Conservation (phyloP, 2,329 filamentous ascomycete genomes). For the Aurifilum marmelostoma region DNA sequence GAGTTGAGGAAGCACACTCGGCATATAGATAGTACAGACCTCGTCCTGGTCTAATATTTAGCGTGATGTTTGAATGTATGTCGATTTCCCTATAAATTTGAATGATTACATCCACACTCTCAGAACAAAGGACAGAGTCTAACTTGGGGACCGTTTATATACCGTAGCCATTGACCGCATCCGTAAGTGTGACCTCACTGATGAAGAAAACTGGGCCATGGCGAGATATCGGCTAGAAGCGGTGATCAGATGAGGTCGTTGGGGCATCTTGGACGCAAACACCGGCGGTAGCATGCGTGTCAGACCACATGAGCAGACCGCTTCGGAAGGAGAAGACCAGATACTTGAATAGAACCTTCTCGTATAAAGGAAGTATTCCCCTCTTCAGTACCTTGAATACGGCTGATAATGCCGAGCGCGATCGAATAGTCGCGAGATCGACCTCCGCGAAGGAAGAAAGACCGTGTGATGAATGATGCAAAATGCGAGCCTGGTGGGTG, state of each 20-base stretch:
- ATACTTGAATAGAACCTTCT: conserved; percentile 5
- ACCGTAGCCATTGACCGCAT: too few relatives aligned
- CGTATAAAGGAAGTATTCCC: too few relatives aligned
- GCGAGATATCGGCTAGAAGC: conserved; percentile 14
- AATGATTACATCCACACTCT: not conserved
- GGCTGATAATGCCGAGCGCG: not conserved
- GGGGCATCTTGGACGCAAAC: not conserved
- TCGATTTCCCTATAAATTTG: too few relatives aligned
- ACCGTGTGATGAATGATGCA: not conserved
- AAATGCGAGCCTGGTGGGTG: not conserved
- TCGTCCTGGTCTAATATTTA: not conserved
- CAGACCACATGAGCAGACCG: conserved; percentile 17
- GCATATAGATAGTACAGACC: not conserved
- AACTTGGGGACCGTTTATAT: not conserved
- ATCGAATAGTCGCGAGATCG: not conserved
- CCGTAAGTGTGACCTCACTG: not conserved
- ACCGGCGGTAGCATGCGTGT: conserved; percentile 10
- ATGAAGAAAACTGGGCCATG: not conserved
- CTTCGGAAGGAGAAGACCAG: conserved; percentile 3
- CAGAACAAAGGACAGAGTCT: not conserved
- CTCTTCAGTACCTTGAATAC: too few relatives aligned
- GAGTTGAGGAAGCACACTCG: not conserved
- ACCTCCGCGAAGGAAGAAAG: not conserved
- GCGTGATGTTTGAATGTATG: not conserved
- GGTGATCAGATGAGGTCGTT: not conserved